Conservation (phyloP, 768 basidiomycete genomes). For the Phlegmacium glaucopus region DNA sequence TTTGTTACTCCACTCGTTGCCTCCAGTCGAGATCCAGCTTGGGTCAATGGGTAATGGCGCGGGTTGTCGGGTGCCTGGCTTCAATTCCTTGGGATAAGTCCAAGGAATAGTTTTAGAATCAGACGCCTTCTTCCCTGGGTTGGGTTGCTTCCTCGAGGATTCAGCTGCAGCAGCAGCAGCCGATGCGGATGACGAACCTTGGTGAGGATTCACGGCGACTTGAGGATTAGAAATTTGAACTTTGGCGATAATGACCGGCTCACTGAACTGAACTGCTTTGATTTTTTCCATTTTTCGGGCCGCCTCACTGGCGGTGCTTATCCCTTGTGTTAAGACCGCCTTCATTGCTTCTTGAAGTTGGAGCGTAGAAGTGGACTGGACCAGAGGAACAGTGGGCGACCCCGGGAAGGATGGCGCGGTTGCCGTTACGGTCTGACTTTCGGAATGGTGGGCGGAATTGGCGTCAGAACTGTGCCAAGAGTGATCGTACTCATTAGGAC, state of each 20-base stretch:
- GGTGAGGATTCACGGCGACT: slow-evolving; percentile 8
- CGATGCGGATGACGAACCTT: slow-evolving; percentile 21
- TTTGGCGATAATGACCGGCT: slow-evolving; percentile 6
- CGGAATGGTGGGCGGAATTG: slow-evolving; percentile 14
- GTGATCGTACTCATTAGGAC: slow-evolving; percentile 13
- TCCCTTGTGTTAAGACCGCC: slow-evolving; percentile 14
- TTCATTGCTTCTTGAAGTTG: slow-evolving; percentile 15
- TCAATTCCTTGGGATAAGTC: slow-evolving; percentile 16
- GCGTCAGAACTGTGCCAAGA: slow-evolving; percentile 16
- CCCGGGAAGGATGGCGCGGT: slow-evolving; percentile 22
- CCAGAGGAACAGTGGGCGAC: slow-evolving; percentile 14
- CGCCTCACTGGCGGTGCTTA: slow-evolving; percentile 27
- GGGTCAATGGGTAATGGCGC: slow-evolving; percentile 18
- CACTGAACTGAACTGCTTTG: slow-evolving; percentile 9
- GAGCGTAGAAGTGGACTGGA: slow-evolving; percentile 17
- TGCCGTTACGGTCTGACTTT: slow-evolving; percentile 20
- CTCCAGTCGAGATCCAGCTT: slow-evolving; percentile 24
- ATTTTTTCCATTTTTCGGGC: slow-evolving; percentile 22
- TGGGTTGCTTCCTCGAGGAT: slow-evolving; percentile 8
- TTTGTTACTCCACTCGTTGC: slow-evolving; percentile 24
- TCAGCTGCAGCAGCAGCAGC: slow-evolving; percentile 18
- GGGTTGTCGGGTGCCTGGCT: slow-evolving; percentile 10
- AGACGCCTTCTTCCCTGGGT: slow-evolving; percentile 4
- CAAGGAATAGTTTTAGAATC: slow-evolving; percentile 1
- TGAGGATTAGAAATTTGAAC: slow-evolving; percentile 7